Evolutionary conservation across 139 green algal species (phyloP), one percentile per base, ranked within the genome.

Genomic region (Coelastrella sp.): DNA sequence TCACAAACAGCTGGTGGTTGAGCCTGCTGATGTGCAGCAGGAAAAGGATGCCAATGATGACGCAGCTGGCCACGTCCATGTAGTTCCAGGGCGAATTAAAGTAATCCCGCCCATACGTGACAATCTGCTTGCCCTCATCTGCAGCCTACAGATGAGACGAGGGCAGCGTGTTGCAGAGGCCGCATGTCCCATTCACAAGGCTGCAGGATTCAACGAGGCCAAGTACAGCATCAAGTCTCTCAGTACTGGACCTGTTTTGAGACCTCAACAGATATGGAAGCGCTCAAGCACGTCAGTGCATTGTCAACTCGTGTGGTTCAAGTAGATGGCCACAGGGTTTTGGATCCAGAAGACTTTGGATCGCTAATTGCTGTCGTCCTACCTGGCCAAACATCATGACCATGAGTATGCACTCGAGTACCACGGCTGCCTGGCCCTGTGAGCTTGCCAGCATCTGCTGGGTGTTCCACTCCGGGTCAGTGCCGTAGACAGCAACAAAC

Each of bases 351-450:
- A 49, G 35, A 49, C 35, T 49, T 49, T 3, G 3, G 1, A 49
- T 5, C 3, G 35, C 35, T 49, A 3, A 49, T 49, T 3, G 35
- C 35, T 49, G 35, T 3, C 8, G 10, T 8, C 87, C 0, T 78
- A 91, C 87, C 87, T 91, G 87, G 17, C 87, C 87, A 61, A 85
- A 91, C 87, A 87, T 91, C 87, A 91, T 86, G 22, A 87, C 22
- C 87, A 91, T 81, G 27, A 91, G 87, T 57, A 87, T 24, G 14
- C 78, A 70, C 63, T 82, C 65, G 20, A 91, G 87, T 65, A 73
- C 87, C 78, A 91, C 12, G 12, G 78, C 78, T 35, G 87, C 87
- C 61, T 63, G 60, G 61, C 87, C 87, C 35, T 84, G 25, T 20
- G 87, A 81, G 12, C 85, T 81, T 17, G 78, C 78, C 49, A 91